These are phyloP conservation scores for Escallonia rubra DNA, from an alignment of 129 eudicot genomes.

Conservation along the genomic window DNA sequence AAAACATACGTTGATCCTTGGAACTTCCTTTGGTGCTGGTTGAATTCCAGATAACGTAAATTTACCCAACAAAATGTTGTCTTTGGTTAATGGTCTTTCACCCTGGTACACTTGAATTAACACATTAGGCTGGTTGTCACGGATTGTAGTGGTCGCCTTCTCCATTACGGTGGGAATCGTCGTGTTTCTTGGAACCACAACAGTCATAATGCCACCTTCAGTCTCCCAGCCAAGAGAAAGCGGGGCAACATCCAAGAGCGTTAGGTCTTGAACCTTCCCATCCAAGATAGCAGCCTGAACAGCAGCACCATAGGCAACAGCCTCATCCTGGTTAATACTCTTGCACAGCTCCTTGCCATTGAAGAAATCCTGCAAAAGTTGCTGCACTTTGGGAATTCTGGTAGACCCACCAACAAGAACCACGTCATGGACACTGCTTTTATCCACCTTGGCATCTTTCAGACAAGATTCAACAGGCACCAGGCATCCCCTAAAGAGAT, in stretches of 20 bases:
- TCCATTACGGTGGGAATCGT: constrained; percentile 13
- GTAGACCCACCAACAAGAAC: constrained; percentile 26
- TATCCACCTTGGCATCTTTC: constrained; percentile 34
- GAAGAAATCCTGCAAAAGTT: constrained; percentile 19
- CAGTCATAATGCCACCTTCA: constrained; percentile 16
- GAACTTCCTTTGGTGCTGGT: constrained; percentile 4
- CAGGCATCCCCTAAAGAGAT: constrained; percentile 21
- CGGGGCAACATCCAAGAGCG: constrained; percentile 19
- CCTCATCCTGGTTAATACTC: constrained; percentile 24
- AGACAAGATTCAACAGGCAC: constrained; percentile 25
- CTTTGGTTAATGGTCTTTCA: constrained; percentile 1
- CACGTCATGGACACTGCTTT: constrained; percentile 21
- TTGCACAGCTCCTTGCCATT: constrained; percentile 18
- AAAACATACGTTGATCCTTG: neutral
- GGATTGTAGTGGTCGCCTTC: neutral
- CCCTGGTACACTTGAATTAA: constrained; percentile 10
- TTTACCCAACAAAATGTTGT: neutral
- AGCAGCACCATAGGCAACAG: constrained; percentile 27
- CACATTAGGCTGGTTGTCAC: constrained; percentile 2
- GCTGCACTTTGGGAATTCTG: constrained; percentile 25
- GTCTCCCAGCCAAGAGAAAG: constrained; percentile 13
- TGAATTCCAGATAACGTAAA: neutral
- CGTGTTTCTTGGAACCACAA: constrained; percentile 13
- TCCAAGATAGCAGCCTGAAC: constrained; percentile 21
- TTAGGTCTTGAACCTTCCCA: constrained; percentile 17